Evolutionary conservation across 768 basidiomycete genomes (phyloP), one percentile per base, ranked within the genome.

Genomic region (Amanita exitialis): DNA sequence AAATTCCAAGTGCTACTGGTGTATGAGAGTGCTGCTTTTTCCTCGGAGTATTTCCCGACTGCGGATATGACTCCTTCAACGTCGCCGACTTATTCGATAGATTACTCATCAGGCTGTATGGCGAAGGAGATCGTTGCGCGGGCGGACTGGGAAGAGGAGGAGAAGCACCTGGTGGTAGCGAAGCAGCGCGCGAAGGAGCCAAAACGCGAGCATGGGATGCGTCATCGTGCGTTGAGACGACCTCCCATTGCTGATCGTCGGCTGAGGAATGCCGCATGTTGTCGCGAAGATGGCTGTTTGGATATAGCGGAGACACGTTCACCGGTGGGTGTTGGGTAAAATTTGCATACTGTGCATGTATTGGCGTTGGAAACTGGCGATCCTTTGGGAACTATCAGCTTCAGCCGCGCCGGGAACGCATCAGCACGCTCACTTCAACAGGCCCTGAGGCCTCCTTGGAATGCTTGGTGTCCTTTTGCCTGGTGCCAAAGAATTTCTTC

Each of bases 401-500:
- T 56, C 4, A 32, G 28, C 8, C 32, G 49, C 18, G 39, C 18
- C 13, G 32, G 1, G 32, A 12, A 46, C 27, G 35, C 51, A 36
- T 32, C 34, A 30, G 38, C 56, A 18, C 49, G 67, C 68, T 60
- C 49, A 68, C 68, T 60, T 71, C 66, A 57, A 25, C 23, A 21
- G 44, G 8, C 16, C 57, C 61, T 47, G 39, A 50, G 43, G 55
- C 57, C 54, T 63, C 69, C 54, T 60, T 69, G 53, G 59, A 59
- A 49, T 53, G 53, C 61, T 73, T 78, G 50, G 60, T 56, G 41
- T 52, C 53, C 61, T 66, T 65, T 53, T 58, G 60, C 58, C 78
- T 82, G 61, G 74, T 67, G 21, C 69, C 68, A 52, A 84, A 83
- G 38, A 84, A 64, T 66, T 75, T 82, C 69, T 77, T 82, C 80